Conservation (phyloP, 2,329 filamentous ascomycete genomes). For the Pseudocercospora ulei region DNA sequence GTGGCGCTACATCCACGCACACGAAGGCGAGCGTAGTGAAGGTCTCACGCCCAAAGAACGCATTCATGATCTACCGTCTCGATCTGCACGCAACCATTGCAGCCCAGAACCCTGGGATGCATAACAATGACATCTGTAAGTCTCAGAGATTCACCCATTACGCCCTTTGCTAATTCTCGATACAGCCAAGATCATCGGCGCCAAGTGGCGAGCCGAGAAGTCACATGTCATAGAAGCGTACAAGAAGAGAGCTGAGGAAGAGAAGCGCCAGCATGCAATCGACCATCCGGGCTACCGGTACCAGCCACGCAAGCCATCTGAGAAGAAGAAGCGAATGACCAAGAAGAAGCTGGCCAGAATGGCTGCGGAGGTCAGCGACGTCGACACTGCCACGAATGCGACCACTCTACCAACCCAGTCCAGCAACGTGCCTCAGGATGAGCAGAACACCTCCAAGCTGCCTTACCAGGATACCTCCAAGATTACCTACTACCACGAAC, state of each 20-base stretch:
- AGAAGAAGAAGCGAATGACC: conserved; percentile 25
- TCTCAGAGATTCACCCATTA: neutral
- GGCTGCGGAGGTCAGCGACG: conserved; percentile 14
- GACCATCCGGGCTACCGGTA: conserved; percentile 15
- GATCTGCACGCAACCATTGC: conserved; percentile 13
- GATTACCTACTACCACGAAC: neutral
- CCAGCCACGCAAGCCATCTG: conserved; percentile 32
- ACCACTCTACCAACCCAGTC: conserved; percentile 2
- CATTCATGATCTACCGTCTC: conserved; percentile 21
- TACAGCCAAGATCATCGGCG: conserved; percentile 18
- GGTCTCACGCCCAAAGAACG: conserved; percentile 16
- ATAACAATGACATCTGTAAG: conserved; percentile 20
- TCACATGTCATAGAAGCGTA: conserved; percentile 11
- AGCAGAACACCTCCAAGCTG: conserved; percentile 3
- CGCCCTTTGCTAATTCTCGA: conserved; percentile 7
- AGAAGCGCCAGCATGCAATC: conserved; percentile 15
- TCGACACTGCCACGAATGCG: conserved; percentile 11
- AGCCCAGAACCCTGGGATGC: conserved; percentile 14
- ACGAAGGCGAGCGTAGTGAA: conserved; percentile 15
- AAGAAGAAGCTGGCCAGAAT: conserved; percentile 32
- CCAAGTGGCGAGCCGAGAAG: conserved; percentile 11
- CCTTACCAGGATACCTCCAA: conserved; percentile 4
- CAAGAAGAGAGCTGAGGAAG: conserved; percentile 13
- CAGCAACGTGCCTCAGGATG: conserved; percentile 1
- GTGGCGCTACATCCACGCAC: conserved; percentile 15